A percentile compares a stretch with the other conserved stretches of the same genome.
phyloP scores from a whole-genome alignment of 202 grass and related monocot genomes.

The Digitaria exilis region DNA sequence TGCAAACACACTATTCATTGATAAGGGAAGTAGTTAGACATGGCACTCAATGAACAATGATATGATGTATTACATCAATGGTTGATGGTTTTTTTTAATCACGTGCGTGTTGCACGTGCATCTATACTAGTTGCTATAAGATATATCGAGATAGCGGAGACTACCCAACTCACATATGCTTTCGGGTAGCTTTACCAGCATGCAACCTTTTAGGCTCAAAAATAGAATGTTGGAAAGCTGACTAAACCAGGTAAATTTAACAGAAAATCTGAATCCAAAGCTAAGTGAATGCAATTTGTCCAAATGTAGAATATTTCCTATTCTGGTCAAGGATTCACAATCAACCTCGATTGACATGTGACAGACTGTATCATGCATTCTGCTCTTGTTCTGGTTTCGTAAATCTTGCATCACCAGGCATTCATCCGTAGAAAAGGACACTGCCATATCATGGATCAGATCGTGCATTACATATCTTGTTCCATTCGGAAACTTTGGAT shows the following conservation, averaged over 20 bases:
- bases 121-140: no score
- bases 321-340: background rate
- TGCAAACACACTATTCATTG: no score
- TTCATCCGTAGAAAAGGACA: background rate
- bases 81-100: no score
- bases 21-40: no score
- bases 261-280: background rate
- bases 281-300: conserved; percentile 39
- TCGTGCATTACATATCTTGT: conserved; percentile 46
- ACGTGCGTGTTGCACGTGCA: no score
- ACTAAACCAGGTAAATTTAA: conserved; percentile 21
- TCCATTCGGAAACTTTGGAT: background rate
- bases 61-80: no score
- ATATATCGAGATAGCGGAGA: conserved; percentile 41
- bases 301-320: background rate
- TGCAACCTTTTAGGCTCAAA: conserved; percentile 33
- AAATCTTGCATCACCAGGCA: conserved; percentile 11
- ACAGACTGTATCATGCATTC: background rate
- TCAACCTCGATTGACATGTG: conserved; percentile 5
- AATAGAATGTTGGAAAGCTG: conserved; percentile 12
- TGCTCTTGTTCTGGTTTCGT: background rate
- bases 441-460: conserved; percentile 44
- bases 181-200: conserved; percentile 7
- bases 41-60: no score
- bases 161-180: conserved; percentile 16